A percentile compares a stretch with the other conserved stretches of the same genome.
phyloP scores from a whole-genome alignment of 176 grass and related monocot species.

The Microstegium vimineum region DNA sequence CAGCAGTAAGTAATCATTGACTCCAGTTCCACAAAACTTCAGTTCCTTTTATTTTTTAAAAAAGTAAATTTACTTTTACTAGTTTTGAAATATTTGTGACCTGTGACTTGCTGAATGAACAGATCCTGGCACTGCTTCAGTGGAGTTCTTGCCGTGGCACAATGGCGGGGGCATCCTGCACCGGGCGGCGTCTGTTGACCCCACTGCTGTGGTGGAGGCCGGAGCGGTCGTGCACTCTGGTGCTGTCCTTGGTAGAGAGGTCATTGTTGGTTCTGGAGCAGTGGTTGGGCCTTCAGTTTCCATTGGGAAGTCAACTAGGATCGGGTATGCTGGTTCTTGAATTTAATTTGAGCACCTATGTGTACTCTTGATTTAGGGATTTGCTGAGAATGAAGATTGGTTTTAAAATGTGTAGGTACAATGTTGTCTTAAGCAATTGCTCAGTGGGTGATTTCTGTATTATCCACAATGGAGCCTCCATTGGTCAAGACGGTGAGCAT shows the following conservation, averaged over 20 bases:
- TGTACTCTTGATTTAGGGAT: neutral
- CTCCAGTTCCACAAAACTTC: neutral
- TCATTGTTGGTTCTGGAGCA: slow-evolving; percentile 58
- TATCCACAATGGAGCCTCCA: slow-evolving; percentile 72
- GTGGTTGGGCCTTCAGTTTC: slow-evolving; percentile 67
- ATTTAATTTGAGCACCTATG: neutral
- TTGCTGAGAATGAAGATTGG: neutral
- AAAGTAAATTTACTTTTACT: neutral
- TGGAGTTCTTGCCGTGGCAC: slow-evolving; percentile 42
- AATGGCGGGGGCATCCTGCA: slow-evolving; percentile 61
- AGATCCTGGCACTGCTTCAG: neutral
- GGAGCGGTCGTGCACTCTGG: slow-evolving; percentile 56
- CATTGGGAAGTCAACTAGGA: slow-evolving; percentile 57
- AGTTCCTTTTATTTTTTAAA: neutral
- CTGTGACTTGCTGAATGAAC: neutral
- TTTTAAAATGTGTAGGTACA: slow-evolving; percentile 50
- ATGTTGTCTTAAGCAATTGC: slow-evolving; percentile 79
- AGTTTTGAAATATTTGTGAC: neutral
- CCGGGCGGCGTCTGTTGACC: slow-evolving; percentile 29
- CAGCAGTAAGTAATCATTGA: neutral
- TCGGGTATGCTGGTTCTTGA: slow-evolving; percentile 46
- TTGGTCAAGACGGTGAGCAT: slow-evolving; percentile 89
- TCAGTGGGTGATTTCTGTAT: slow-evolving; percentile 59
- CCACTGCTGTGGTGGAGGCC: slow-evolving; percentile 32
- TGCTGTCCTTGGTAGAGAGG: slow-evolving; percentile 50